Evolutionary conservation across 805 yeast genomes (phyloP).

Genomic region (Candida nonsorbophila): DNA sequence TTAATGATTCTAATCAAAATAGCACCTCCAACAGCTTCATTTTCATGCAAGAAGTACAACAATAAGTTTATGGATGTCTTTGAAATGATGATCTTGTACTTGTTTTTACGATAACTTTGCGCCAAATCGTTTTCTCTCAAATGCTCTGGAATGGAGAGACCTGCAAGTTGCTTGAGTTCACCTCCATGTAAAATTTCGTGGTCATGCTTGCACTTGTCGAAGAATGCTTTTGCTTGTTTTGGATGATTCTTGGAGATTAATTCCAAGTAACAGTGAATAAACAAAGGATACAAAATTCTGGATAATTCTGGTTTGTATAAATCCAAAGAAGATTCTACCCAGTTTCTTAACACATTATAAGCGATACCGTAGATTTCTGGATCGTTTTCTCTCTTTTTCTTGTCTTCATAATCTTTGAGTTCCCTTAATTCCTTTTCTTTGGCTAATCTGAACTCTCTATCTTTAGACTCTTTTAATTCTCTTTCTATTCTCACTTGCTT

Average conservation of each 20-base stretch:
- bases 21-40: constrained; percentile 89
- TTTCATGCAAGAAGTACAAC: constrained; percentile 82
- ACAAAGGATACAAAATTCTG: constrained; percentile 84
- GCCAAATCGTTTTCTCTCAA: constrained; percentile 80
- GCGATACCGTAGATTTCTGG: constrained; percentile 78
- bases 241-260: constrained; percentile 61
- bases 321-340: constrained; percentile 91
- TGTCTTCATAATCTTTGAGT: constrained; percentile 38
- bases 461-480: constrained; percentile 34
- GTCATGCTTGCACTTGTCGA: constrained; percentile 67
- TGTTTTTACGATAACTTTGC: constrained; percentile 62
- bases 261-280: constrained; percentile 81
- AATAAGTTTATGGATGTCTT: constrained; percentile 81
- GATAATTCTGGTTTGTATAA: constrained; percentile 84
- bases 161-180: constrained; percentile 67
- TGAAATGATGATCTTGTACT: constrained; percentile 71
- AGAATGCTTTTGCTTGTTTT: constrained; percentile 65
- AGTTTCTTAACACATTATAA: constrained; percentile 70
- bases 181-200: constrained; percentile 71
- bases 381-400: constrained; percentile 43
- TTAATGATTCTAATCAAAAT: constrained; percentile 80
- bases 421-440: constrained; percentile 36
- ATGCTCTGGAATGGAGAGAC: constrained; percentile 76
- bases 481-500: constrained; percentile 27
- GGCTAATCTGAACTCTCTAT: constrained; percentile 28